phyloP scores from a whole-genome alignment of 345 rosid species.

The Hibiscus mutabilis region DNA sequence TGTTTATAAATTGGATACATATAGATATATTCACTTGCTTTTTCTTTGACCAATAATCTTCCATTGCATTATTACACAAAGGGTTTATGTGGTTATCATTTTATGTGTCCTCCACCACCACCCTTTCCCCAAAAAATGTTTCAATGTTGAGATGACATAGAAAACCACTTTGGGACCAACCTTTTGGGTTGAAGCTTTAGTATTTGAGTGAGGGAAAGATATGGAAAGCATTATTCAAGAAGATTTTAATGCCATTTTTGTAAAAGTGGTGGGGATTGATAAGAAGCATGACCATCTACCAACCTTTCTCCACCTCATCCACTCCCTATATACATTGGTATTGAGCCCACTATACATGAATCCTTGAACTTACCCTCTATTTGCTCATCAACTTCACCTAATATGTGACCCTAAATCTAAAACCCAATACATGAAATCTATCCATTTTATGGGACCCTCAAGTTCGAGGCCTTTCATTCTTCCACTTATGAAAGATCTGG shows the following conservation, averaged over 20 bases:
- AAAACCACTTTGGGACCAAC: slow-evolving; percentile 4
- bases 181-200: slow-evolving; percentile 4
- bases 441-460: slow-evolving; percentile 10
- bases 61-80: neutral
- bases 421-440: slow-evolving; percentile 20
- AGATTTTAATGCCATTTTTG: neutral
- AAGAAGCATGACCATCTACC: slow-evolving; percentile 12
- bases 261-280: neutral
- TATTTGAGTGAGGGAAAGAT: neutral
- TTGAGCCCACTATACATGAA: slow-evolving; percentile 33
- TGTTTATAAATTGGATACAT: neutral
- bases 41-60: neutral
- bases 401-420: slow-evolving; percentile 36
- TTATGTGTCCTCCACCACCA: neutral
- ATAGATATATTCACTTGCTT: neutral
- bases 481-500: neutral
- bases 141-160: neutral
- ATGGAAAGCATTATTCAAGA: neutral
- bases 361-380: slow-evolving; percentile 60
- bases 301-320: slow-evolving; percentile 10
- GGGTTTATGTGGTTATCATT: neutral
- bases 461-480: neutral
- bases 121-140: neutral
- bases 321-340: slow-evolving; percentile 20
- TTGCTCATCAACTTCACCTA: slow-evolving; percentile 22